A percentile compares a stretch with the other conserved stretches of the same genome.
These are phyloP conservation scores for Arthrobotrys sphaeroides DNA, from an alignment of 2,329 filamentous ascomycete species.

Conservation along the genomic window DNA sequence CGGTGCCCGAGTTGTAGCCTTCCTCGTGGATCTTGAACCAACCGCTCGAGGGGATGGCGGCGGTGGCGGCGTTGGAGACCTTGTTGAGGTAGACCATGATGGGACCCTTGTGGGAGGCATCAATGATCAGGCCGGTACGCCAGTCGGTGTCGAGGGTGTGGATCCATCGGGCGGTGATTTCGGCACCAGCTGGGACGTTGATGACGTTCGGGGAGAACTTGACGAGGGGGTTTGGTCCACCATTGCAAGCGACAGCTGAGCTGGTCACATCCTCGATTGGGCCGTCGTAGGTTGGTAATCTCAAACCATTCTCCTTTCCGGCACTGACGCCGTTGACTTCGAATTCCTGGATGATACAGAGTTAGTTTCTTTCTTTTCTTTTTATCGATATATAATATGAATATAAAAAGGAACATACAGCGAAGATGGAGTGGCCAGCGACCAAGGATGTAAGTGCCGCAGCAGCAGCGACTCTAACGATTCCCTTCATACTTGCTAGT, in stretches of 20 bases:
- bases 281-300: conserved; percentile 60
- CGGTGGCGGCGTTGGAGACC: conserved; percentile 62
- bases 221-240: conserved; percentile 58
- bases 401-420: conserved; percentile 11
- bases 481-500: conserved; percentile 35
- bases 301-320: conserved; percentile 43
- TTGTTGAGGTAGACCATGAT: conserved; percentile 58
- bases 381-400: not conserved
- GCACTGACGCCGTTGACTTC: conserved; percentile 53
- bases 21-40: conserved; percentile 66
- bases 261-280: conserved; percentile 59
- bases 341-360: conserved; percentile 30
- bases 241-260: conserved; percentile 63
- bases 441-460: conserved; percentile 39
- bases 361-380: not conserved
- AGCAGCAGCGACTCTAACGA: conserved; percentile 26
- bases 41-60: conserved; percentile 61
- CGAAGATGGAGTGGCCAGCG: conserved; percentile 48
- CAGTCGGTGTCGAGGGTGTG: conserved; percentile 65
- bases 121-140: conserved; percentile 63
- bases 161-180: conserved; percentile 66
- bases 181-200: conserved; percentile 64
- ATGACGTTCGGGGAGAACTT: conserved; percentile 62
- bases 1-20: conserved; percentile 60
- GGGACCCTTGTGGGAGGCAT: conserved; percentile 67